These are phyloP conservation scores for Rhodotorula glutinis DNA, from an alignment of 1,284 basidiomycete species.

Conservation along the genomic window DNA sequence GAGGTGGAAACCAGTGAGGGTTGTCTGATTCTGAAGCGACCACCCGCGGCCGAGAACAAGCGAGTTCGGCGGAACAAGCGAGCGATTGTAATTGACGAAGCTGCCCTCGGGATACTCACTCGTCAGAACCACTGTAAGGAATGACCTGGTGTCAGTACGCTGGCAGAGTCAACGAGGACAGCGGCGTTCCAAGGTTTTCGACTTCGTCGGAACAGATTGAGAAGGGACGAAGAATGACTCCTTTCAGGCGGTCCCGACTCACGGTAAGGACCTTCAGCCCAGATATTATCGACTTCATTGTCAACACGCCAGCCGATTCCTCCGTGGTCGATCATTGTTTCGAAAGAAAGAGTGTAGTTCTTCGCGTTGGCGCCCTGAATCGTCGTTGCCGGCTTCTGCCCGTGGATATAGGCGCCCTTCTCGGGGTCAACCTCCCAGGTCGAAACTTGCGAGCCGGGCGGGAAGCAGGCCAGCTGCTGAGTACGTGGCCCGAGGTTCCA, in stretches of 20 bases:
- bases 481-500: constrained; percentile 19
- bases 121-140: constrained; percentile 9
- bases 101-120: constrained; percentile 6
- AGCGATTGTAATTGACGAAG: constrained; percentile 14
- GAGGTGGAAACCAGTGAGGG: constrained; percentile 5
- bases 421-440: constrained; percentile 13
- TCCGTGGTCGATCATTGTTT: constrained; percentile 16
- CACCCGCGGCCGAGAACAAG: constrained; percentile 16
- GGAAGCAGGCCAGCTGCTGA: constrained; percentile 10
- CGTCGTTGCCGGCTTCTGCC: constrained; percentile 18
- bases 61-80: constrained; percentile 15
- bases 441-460: constrained; percentile 7
- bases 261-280: not conserved
- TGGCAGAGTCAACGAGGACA: no score
- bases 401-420: constrained; percentile 13
- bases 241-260: no score
- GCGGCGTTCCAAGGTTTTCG: no score
- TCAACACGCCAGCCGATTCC: constrained; percentile 14
- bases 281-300: constrained; percentile 14
- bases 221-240: not conserved
- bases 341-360: constrained; percentile 21
- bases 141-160: no score
- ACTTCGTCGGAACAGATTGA: not conserved
- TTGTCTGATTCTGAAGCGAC: constrained; percentile 12
- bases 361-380: constrained; percentile 10